phyloP scores from a whole-genome alignment of 75 land plant species.

The Selaginella tamariscina region DNA sequence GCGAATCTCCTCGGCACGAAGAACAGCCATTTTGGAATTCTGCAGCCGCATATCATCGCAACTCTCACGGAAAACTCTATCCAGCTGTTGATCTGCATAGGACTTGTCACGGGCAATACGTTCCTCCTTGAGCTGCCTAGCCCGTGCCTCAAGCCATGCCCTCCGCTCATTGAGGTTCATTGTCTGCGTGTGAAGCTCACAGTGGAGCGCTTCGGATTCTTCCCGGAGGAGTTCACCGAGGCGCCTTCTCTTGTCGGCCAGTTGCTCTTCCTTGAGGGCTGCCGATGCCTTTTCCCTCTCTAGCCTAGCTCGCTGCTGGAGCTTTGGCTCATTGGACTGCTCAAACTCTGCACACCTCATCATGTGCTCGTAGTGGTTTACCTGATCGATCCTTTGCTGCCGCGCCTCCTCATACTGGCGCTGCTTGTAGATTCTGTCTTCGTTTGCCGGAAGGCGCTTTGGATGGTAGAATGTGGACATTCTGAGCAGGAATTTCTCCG shows the following conservation, averaged over 20 bases:
- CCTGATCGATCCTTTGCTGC: constrained; percentile 14
- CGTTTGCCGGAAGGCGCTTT: constrained; percentile 20
- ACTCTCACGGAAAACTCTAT: constrained; percentile 16
- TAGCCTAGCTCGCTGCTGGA: not conserved
- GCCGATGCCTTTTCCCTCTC: constrained; percentile 19
- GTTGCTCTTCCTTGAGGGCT: constrained; percentile 14
- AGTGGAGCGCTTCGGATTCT: constrained; percentile 17
- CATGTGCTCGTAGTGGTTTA: constrained; percentile 16
- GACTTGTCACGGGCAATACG: constrained; percentile 17
- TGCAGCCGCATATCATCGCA: constrained; percentile 24
- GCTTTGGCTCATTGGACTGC: constrained; percentile 9
- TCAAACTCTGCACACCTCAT: constrained; percentile 32
- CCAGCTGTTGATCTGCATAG: constrained; percentile 22
- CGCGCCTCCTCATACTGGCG: constrained; percentile 27
- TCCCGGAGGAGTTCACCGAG: constrained; percentile 18
- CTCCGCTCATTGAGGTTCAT: constrained; percentile 31
- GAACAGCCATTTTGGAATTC: constrained; percentile 27
- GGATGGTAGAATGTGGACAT: constrained; percentile 24
- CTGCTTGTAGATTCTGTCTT: constrained; percentile 29
- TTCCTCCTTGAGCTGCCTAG: constrained; percentile 16
- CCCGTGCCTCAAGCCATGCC: constrained; percentile 28
- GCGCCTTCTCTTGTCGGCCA: constrained; percentile 5
- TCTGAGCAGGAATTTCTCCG: not conserved
- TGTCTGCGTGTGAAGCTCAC: constrained; percentile 22
- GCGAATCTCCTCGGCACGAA: constrained; percentile 23